Base-by-base conservation (phyloP, 441 rosid genomes). In the Erysimum cheiri region DNA sequence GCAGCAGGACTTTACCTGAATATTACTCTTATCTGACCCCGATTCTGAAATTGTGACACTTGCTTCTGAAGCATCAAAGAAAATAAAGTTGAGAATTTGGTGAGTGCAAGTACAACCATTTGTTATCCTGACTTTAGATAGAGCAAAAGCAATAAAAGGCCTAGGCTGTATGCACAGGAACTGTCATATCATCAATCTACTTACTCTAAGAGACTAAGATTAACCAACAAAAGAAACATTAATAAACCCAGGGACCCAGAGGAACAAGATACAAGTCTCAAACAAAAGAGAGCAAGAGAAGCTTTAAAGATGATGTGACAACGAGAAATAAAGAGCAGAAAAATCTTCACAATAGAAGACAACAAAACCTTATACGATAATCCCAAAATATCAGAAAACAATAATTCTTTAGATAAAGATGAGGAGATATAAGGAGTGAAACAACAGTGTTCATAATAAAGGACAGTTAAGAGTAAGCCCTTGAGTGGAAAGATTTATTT, bases 1-100 rank as follows among this genome's bases (percentile, higher is more conserved):
- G 58, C 14, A 41, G 55, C 54, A 63, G 61, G 58, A 65, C 0
- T 63, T 71, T 63, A 91, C 98, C 87, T 86, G 86, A 71, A 73
- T 72, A 60, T 83, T 82, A 72, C 78, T 81, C 67, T 56, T 72
- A 69, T 80, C 87, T 58, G 74, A 78, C 74, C 87, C 87, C 0
- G 84, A 29, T 77, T 85, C 88, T 62, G 87, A 63, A 76, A 60
- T 46, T 49, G 71, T 33, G 52, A 33, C 71, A 31, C 57, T 82
- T 77, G 81, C 80, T 67, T 79, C 95, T 89, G 92, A 69, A 83
- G 64, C 56, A 81, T 59, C 77, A 78, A 19, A 64, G 8, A 13
- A 31, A 58, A 41, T 24, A 24, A 49, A 33, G 71, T 70, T 58
- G 46, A 37, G 37, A 61, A 24, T 26, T 60, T 40, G 15, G 64